Evolutionary conservation across 2,329 filamentous ascomycete genomes (phyloP).

Genomic region (Elsinoe perseae): DNA sequence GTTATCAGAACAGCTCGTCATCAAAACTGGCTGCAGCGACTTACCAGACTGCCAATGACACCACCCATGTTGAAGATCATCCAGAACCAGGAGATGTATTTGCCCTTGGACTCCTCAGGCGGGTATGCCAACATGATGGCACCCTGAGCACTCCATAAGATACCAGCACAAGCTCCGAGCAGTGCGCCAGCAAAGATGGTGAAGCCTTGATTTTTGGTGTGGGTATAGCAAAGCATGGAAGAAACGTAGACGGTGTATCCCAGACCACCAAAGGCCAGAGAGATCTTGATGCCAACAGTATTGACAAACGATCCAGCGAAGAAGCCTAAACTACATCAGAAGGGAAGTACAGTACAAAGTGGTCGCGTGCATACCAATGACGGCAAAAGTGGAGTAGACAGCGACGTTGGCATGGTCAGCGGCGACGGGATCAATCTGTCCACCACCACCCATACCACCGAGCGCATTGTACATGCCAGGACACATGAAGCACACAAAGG

Average conservation of each 20-base stretch:
- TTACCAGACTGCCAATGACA: slow-evolving; percentile 69
- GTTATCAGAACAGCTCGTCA: neutral
- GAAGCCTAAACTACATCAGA: slow-evolving; percentile 37
- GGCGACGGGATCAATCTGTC: slow-evolving; percentile 39
- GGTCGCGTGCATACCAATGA: slow-evolving; percentile 35
- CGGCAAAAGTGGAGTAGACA: slow-evolving; percentile 63
- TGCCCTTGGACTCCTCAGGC: slow-evolving; percentile 69
- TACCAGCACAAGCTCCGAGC: slow-evolving; percentile 68
- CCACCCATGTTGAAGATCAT: slow-evolving; percentile 89
- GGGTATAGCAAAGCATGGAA: slow-evolving; percentile 62
- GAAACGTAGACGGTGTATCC: slow-evolving; percentile 71
- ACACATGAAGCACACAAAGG: slow-evolving; percentile 48
- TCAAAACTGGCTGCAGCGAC: slow-evolving; percentile 20
- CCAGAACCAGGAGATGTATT: slow-evolving; percentile 89
- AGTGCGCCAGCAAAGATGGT: slow-evolving; percentile 69
- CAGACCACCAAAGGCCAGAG: slow-evolving; percentile 63
- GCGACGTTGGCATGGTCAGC: slow-evolving; percentile 62
- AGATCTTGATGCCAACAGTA: slow-evolving; percentile 60
- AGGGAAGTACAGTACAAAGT: neutral
- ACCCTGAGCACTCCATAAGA: slow-evolving; percentile 76
- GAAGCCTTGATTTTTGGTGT: slow-evolving; percentile 60
- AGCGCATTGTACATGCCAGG: slow-evolving; percentile 48
- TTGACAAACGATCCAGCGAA: slow-evolving; percentile 68
- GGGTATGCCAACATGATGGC: slow-evolving; percentile 90
- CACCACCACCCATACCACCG: slow-evolving; percentile 44